Conservation (phyloP, 1,284 basidiomycete species). For the Termitomyces sp. region DNA sequence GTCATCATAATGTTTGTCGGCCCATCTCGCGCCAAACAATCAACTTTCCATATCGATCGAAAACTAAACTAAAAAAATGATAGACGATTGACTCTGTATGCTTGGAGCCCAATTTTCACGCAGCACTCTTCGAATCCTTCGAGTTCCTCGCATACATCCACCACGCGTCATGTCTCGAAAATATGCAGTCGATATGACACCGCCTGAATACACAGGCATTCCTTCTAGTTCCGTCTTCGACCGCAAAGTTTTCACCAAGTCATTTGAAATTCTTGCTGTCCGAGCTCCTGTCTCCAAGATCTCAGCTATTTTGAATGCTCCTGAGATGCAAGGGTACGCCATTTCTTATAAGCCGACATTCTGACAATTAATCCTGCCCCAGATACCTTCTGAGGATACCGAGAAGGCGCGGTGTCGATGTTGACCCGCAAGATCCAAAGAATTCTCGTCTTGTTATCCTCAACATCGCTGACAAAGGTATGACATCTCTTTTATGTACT, state of each 20-base stretch:
- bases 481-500: conserved; percentile 17
- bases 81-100: neutral
- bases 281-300: conserved; percentile 57
- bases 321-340: conserved; percentile 53
- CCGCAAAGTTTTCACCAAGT: conserved; percentile 57
- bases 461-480: conserved; percentile 56
- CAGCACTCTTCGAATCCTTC: neutral
- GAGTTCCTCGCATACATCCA: neutral
- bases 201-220: conserved; percentile 40
- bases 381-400: conserved; percentile 55
- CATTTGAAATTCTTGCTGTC: conserved; percentile 62
- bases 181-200: conserved; percentile 46
- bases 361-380: neutral
- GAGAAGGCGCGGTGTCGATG: conserved; percentile 56
- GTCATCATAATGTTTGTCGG: neutral
- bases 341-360: too few species aligned
- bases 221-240: conserved; percentile 49
- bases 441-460: conserved; percentile 60
- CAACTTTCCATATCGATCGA: neutral
- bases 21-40: neutral
- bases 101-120: neutral
- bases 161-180: conserved; percentile 28
- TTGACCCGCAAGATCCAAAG: conserved; percentile 42
- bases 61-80: neutral
- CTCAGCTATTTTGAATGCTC: conserved; percentile 51